These are phyloP conservation scores for Nannochloropsis limnetica DNA, from an alignment of 352 stramenopile species.

Conservation along the genomic window DNA sequence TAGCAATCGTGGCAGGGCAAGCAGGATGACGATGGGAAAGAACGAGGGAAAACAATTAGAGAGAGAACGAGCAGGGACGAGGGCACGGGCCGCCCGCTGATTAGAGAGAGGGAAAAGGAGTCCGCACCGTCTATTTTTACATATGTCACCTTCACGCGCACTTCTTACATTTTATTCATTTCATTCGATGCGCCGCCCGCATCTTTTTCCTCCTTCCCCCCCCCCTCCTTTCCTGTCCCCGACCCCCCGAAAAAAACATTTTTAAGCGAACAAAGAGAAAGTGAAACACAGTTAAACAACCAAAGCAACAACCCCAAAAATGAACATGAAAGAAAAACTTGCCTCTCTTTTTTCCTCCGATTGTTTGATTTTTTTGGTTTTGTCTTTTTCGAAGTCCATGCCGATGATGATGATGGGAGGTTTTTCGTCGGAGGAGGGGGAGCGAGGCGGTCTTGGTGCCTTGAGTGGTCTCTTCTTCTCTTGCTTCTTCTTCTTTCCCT, in stretches of 20 bases:
- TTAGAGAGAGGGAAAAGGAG: background rate
- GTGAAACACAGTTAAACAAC: background rate
- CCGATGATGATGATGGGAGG: background rate
- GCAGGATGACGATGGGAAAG: background rate
- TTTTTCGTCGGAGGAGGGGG: background rate
- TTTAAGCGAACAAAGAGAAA: conserved; percentile 6
- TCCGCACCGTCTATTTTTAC: background rate
- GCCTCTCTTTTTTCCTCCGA: background rate
- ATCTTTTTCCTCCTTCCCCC: background rate
- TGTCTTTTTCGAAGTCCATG: background rate
- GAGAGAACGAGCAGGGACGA: background rate
- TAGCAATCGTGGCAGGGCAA: background rate
- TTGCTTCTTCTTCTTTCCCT: too few relatives aligned
- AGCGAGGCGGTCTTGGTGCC: background rate
- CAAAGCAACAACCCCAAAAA: background rate
- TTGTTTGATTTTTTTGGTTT: background rate
- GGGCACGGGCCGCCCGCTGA: background rate
- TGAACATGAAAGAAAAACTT: background rate
- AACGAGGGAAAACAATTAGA: background rate
- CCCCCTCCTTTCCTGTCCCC: background rate
- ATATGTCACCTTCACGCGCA: conserved; percentile 26
- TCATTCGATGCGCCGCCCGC: background rate
- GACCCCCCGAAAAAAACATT: background rate
- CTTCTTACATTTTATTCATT: conserved; percentile 23
- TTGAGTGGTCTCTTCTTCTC: background rate